Base-by-base conservation (phyloP, 2,329 filamentous ascomycete species). In the Catunica adiposa region DNA sequence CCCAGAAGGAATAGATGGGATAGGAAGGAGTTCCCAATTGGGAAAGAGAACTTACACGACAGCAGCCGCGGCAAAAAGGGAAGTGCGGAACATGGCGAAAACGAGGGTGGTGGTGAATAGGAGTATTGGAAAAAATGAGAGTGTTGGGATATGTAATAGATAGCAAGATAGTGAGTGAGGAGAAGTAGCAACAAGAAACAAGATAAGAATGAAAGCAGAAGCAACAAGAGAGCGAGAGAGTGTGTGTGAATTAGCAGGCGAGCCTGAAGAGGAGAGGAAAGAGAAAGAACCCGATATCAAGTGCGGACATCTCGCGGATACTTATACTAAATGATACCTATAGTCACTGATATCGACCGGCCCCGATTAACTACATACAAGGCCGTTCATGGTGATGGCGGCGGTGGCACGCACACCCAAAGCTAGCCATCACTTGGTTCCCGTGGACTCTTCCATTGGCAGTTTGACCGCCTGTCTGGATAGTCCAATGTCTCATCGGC, bases 21-120 rank as follows among this genome's bases (percentile, higher is more conserved):
- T 42, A 11, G 26, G 3, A 31, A 42, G 8, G 7, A 40, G n/a
- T 47, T 25, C 34, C 8, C 23, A 11, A 5, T n/a, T 15, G 2
- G 38, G 44, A 9, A 50, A 6, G 22, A 23, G 5, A 14, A 56
- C 53, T 55, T 55, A 58, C 56, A 51, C 53, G 20, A 55, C 53
- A 53, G 56, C 53, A 34, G 56, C 56, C 26, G 56, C 47, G 25
- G 52, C 52, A 23, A 58, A 23, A 40, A 57, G 46, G 38, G 52
- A 46, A 53, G 51, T 25, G 22, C 56, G 56, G 56, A 58, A 50
- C 53, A 58, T 58, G 38, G 34, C 51, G 54, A 51, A 51, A 31
- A 51, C 23, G 47, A 26, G 15, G 14, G 26, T 31, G 25, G 22
- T 3, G n/a, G n/a, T 29, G 31, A 34, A 53, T 34, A 52, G 23